Conservation (phyloP, 2,329 filamentous ascomycete genomes). For the Ophioceras dolichostomum region DNA sequence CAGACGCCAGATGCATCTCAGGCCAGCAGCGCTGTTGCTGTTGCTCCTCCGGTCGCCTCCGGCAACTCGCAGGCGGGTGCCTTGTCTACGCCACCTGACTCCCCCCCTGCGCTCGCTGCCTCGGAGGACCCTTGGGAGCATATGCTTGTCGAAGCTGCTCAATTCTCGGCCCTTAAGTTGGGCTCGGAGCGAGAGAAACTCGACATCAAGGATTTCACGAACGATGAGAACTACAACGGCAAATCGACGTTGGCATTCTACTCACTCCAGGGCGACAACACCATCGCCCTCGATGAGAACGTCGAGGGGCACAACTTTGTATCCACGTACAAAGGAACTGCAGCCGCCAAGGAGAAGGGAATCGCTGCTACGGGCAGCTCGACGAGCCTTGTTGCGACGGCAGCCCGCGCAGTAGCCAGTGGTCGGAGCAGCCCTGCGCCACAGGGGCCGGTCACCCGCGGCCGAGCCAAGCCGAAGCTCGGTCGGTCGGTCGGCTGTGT, state of each 20-base stretch:
- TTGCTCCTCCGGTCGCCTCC: too few relatives aligned
- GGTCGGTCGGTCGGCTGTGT: conserved; percentile 65
- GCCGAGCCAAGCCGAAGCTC: conserved; percentile 55
- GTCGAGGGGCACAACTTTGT: conserved; percentile 47
- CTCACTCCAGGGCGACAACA: conserved; percentile 59
- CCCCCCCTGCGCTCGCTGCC: conserved; percentile 8
- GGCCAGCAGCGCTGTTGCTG: conserved; percentile 8
- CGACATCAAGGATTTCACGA: conserved; percentile 56
- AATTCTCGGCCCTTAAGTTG: conserved; percentile 49
- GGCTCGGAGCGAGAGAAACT: conserved; percentile 53
- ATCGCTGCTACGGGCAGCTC: conserved; percentile 22
- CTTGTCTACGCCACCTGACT: conserved; percentile 14
- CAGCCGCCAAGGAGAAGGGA: conserved; percentile 18
- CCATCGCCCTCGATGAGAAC: conserved; percentile 75
- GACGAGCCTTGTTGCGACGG: conserved; percentile 16
- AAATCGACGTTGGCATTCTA: conserved; percentile 50
- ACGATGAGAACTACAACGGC: conserved; percentile 68
- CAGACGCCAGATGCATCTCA: conserved; percentile 22
- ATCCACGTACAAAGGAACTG: conserved; percentile 28
- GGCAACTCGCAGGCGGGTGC: neutral
- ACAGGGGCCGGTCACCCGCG: conserved; percentile 53
- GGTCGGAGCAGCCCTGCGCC: conserved; percentile 57
- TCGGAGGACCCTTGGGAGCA: conserved; percentile 21
- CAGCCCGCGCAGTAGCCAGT: conserved; percentile 37
- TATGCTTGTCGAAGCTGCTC: conserved; percentile 47